Evolutionary conservation across 2,329 filamentous ascomycete genomes (phyloP).

Genomic region (Sporothrix phasma): DNA sequence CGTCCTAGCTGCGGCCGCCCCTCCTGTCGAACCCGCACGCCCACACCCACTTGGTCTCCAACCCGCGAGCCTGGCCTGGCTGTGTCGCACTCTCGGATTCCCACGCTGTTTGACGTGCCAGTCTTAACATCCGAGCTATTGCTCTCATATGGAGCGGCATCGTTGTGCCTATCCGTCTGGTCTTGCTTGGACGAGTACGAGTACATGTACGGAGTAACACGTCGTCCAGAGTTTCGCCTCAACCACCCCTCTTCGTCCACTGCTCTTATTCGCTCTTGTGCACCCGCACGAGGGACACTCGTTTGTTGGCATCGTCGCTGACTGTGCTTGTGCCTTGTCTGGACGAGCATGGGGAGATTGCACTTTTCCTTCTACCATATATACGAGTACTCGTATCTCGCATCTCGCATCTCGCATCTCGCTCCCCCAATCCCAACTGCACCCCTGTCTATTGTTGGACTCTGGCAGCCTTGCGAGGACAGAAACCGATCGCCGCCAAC

Average conservation of each 20-base stretch:
- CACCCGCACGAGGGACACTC: background rate
- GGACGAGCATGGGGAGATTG: too few relatives aligned
- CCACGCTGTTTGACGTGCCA: background rate
- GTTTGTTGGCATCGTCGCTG: background rate
- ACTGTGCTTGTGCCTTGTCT: background rate
- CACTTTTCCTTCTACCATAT: background rate
- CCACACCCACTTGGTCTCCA: background rate
- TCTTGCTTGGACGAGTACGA: background rate
- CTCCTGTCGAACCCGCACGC: background rate
- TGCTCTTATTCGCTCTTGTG: background rate
- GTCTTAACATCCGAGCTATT: background rate
- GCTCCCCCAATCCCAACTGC: background rate
- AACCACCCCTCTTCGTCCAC: slow-evolving; percentile 1
- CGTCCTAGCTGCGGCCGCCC: background rate
- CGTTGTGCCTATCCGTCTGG: background rate
- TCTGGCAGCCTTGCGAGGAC: background rate
- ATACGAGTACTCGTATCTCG: background rate
- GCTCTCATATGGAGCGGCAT: background rate
- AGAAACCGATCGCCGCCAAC: slow-evolving; percentile 12
- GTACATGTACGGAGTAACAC: background rate
- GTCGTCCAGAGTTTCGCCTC: background rate
- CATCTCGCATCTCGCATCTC: background rate
- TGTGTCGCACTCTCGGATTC: background rate
- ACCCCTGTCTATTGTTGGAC: background rate
- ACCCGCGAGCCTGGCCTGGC: background rate